phyloP scores from a whole-genome alignment of 148 eudicot genomes.

The Cornus suecica region DNA sequence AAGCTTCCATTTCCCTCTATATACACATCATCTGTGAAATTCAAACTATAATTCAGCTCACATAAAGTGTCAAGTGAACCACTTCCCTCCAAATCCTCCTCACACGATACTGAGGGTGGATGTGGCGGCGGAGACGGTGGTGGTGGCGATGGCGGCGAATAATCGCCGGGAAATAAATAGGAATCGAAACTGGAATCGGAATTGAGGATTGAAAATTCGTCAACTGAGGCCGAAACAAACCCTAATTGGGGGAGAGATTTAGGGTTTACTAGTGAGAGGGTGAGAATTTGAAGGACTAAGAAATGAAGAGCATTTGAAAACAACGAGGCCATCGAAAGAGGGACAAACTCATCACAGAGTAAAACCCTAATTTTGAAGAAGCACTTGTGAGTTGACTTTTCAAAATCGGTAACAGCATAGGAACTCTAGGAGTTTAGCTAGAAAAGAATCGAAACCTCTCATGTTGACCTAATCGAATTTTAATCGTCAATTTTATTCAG shows the following conservation, averaged over 20 bases:
- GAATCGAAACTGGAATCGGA: slow-evolving; percentile 1
- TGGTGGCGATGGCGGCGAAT: slow-evolving; percentile 69
- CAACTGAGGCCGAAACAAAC: slow-evolving; percentile 4
- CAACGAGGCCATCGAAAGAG: slow-evolving; percentile 15
- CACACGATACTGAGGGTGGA: slow-evolving; percentile 56
- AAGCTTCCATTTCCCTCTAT: slow-evolving; percentile 67
- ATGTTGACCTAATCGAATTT: not conserved
- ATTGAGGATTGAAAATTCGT: slow-evolving; percentile 12
- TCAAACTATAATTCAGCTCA: slow-evolving; percentile 44
- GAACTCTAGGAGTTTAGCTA: slow-evolving; percentile 3
- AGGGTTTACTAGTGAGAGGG: slow-evolving; percentile 5
- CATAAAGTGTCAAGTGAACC: slow-evolving; percentile 71
- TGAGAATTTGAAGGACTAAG: slow-evolving; percentile 1
- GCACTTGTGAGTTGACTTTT: not conserved
- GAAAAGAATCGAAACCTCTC: slow-evolving; percentile 1
- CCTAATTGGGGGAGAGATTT: not conserved
- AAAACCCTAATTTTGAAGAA: not conserved
- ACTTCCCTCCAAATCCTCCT: slow-evolving; percentile 57
- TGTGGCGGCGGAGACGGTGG: slow-evolving; percentile 58
- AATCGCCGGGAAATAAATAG: slow-evolving; percentile 48
- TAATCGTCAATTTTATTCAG: not conserved
- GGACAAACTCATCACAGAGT: slow-evolving; percentile 11
- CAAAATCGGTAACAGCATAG: slow-evolving; percentile 15
- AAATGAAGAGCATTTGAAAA: slow-evolving; percentile 15
- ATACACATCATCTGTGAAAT: slow-evolving; percentile 51